These are phyloP conservation scores for Ophiostoma himal-ulmi DNA, from an alignment of 2,329 filamentous ascomycete species.

Conservation along the genomic window DNA sequence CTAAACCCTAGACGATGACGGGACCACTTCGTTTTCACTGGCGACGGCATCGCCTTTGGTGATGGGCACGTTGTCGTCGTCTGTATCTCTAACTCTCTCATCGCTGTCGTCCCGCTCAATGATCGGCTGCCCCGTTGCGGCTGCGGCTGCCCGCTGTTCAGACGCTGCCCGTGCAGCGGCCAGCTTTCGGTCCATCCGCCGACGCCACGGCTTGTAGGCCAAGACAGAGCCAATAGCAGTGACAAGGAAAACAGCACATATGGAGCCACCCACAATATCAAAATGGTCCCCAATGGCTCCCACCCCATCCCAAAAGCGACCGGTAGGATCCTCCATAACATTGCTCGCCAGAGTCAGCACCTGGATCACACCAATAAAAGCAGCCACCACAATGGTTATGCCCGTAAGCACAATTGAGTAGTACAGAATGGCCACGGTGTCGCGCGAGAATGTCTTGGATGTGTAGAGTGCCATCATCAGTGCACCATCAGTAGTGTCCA, in stretches of 20 bases:
- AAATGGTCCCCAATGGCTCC: constrained; percentile 70
- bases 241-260: constrained; percentile 78
- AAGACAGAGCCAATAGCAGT: constrained; percentile 69
- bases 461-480: constrained; percentile 95
- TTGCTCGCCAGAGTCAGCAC: constrained; percentile 72
- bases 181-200: constrained; percentile 36
- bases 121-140: not conserved
- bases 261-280: constrained; percentile 77
- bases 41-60: not conserved
- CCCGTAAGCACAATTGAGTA: constrained; percentile 84
- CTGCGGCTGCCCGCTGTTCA: not conserved
- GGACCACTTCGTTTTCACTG: not conserved
- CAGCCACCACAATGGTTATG: constrained; percentile 75
- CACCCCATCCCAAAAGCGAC: constrained; percentile 87
- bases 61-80: not conserved
- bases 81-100: not conserved
- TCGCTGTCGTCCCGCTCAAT: not conserved
- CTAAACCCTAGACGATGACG: not conserved
- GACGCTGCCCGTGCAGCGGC: not conserved
- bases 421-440: constrained; percentile 85
- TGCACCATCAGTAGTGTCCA: constrained; percentile 88
- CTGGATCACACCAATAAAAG: constrained; percentile 82
- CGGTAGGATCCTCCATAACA: constrained; percentile 60
- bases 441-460: constrained; percentile 67
- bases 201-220: constrained; percentile 73